Percentiles rank a stretch among this genome's conserved stretches.
phyloP scores from a whole-genome alignment of 805 yeast species.

The Teunomyces atbi region DNA sequence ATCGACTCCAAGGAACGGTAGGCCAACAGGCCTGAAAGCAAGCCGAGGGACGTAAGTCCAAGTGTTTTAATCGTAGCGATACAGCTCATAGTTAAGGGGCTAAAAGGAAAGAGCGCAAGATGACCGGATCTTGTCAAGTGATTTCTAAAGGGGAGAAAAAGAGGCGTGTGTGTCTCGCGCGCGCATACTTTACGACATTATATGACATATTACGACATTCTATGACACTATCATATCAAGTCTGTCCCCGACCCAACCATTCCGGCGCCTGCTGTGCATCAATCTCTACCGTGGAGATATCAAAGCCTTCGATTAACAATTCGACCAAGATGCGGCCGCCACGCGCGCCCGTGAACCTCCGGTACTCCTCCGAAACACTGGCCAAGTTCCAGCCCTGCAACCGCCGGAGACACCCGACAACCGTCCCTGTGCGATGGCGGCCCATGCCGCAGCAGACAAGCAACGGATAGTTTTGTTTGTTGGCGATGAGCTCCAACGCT shows the following conservation, averaged over 20 bases:
- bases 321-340: conserved; percentile 94
- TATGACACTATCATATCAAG: not conserved
- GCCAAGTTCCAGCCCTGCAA: conserved; percentile 98
- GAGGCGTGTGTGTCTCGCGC: no score
- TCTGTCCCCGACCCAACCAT: conserved; percentile 14
- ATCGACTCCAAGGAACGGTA: conserved; percentile 35
- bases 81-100: conserved; percentile 24
- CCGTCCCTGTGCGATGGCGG: conserved; percentile 94
- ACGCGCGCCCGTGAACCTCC: conserved; percentile 88
- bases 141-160: no score
- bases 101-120: no score
- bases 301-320: conserved; percentile 69
- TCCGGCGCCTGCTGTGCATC: conserved; percentile 31
- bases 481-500: conserved; percentile 73
- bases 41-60: conserved; percentile 68
- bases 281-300: conserved; percentile 34
- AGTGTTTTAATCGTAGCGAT: conserved; percentile 52
- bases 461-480: conserved; percentile 75
- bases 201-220: not conserved
- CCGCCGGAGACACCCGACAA: conserved; percentile 87
- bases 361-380: conserved; percentile 83
- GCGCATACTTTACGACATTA: no score
- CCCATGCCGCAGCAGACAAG: conserved; percentile 98
- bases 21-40: conserved; percentile 53
- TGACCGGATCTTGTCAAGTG: no score